These are phyloP conservation scores for Aureobasidium sp. DNA, from an alignment of 2,329 filamentous ascomycete genomes.

Conservation along the genomic window DNA sequence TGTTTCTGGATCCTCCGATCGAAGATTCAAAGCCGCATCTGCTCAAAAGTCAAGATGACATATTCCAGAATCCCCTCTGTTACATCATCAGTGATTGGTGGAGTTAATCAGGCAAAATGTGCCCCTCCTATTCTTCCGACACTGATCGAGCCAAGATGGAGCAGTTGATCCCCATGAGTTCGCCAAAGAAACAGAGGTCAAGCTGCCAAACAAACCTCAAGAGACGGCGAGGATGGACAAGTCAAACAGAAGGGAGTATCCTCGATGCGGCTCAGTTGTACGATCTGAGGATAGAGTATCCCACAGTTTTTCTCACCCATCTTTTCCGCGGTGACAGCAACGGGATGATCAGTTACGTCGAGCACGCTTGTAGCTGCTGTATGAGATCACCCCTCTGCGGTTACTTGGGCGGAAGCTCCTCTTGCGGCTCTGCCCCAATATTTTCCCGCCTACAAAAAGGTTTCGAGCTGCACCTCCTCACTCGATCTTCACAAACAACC, in stretches of 20 bases:
- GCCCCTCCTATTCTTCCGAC: conserved; percentile 6
- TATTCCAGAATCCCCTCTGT: background rate
- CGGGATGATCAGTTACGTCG: conserved; percentile 11
- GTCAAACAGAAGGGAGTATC: background rate
- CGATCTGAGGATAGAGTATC: background rate
- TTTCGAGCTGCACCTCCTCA: background rate
- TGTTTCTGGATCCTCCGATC: background rate
- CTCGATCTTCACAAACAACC: background rate
- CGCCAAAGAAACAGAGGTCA: background rate
- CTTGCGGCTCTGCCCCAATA: background rate
- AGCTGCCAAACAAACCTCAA: background rate
- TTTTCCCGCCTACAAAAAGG: conserved; percentile 7
- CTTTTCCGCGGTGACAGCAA: conserved; percentile 7
- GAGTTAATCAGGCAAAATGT: conserved; percentile 6
- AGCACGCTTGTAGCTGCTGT: conserved; percentile 1
- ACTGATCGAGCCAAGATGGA: background rate
- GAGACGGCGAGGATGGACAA: background rate
- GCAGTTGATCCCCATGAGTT: background rate
- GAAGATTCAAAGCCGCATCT: background rate
- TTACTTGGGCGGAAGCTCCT: background rate
- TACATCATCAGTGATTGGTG: conserved; percentile 10
- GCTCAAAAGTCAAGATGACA: background rate
- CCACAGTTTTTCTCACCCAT: too few species aligned
- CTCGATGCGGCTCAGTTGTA: background rate
- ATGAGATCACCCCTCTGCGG: too few species aligned